Evolutionary conservation across 768 basidiomycete genomes (phyloP), one percentile per base, ranked within the genome.

Genomic region (Russula foetens): DNA sequence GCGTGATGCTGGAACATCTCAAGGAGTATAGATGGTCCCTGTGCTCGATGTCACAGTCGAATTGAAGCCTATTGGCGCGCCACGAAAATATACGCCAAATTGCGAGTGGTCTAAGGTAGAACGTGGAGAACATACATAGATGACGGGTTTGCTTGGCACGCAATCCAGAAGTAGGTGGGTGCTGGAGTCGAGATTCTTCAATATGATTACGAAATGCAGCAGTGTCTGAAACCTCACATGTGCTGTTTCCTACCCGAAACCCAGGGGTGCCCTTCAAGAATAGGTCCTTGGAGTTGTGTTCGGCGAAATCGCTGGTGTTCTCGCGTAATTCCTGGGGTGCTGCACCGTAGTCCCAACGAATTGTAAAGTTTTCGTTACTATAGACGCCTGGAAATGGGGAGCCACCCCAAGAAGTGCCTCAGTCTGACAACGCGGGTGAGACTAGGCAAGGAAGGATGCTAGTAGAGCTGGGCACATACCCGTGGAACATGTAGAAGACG

Each of bases 331-430:
- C 91, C n/a, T 81, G 74, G 53, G 89, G 81, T 73, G 85, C 73
- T 45, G 84, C 78, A 21, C 90, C 90, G 58, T 93, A 93, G 72
- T 93, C 91, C 57, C 92, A 93, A 26, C 28, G 4, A 4, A 53
- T 11, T 8, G 51, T 12, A 39, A 24, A n/a, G n/a, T 45, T 26
- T 53, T n/a, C 49, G 68, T 72, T 68, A 69, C 77, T 84, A 68
- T 85, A 84, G 17, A 88, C 90, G 9, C 84, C 87, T 15, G 82
- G 90, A 75, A 84, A 88, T 1, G 91, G 86, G 45, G 92, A 75
- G 11, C 79, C 86, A 43, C 88, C 91, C 89, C 90, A 93, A 14
- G 86, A 90, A 0, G 91, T 92, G 24, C 91, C 90, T 8, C 90
- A 90, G 59, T 41, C 23, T 29, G 11, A 56, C 50, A 21, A 35